phyloP scores from a whole-genome alignment of 1,139 yeast species.

The Pichia sp. region DNA sequence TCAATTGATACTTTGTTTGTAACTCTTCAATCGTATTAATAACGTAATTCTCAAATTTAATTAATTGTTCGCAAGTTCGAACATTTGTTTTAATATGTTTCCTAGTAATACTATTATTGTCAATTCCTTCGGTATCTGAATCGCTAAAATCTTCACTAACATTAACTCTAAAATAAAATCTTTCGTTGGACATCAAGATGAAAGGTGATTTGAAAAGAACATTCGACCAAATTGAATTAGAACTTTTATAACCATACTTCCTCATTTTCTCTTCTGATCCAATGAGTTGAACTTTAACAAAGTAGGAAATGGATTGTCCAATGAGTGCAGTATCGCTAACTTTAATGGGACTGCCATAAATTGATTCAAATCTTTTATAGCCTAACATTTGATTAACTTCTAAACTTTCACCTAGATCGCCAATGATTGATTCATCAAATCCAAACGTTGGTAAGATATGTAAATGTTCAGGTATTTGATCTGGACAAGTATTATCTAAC shows the following conservation, averaged over 20 bases:
- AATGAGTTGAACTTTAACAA: constrained; percentile 22
- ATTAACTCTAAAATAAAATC: constrained; percentile 19
- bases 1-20: constrained; percentile 11
- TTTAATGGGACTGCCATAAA: constrained; percentile 32
- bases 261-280: constrained; percentile 12
- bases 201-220: constrained; percentile 2
- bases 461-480: constrained; percentile 44
- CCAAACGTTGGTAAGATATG: constrained; percentile 62
- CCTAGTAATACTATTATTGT: background rate
- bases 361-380: constrained; percentile 34
- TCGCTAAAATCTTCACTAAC: background rate
- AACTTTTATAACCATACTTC: background rate
- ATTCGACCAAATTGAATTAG: background rate
- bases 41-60: constrained; percentile 15
- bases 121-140: background rate
- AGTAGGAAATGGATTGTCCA: constrained; percentile 24
- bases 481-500: constrained; percentile 53
- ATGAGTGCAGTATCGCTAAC: constrained; percentile 26
- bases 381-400: constrained; percentile 28
- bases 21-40: constrained; percentile 11
- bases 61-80: constrained; percentile 16
- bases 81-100: background rate
- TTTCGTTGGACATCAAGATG: constrained; percentile 16
- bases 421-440: constrained; percentile 28
- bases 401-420: constrained; percentile 12